Base-by-base conservation (phyloP, 2,329 filamentous ascomycete species). In the Cladosporium oxysporum region DNA sequence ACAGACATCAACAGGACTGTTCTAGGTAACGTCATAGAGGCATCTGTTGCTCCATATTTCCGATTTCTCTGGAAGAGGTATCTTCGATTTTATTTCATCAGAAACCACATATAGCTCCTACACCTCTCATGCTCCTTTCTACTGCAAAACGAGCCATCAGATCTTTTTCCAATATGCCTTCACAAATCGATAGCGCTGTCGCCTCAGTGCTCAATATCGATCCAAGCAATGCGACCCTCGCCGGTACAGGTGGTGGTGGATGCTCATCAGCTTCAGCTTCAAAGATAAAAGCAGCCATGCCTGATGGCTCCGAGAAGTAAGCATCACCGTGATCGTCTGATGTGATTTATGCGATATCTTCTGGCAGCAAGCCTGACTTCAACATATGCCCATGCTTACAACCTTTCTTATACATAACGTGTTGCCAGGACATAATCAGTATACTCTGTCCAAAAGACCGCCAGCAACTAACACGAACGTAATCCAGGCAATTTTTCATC, bases 191-290 rank as follows among this genome's bases (percentile, higher is more conserved):
- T 74, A 76, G 85, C 1, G 87, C 88, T 29, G 86, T 92, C 47
- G 75, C 86, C 18, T 76, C 84, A 64, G 86, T 89, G 10, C 83
- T 93, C 3, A 78, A 80, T 6, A 82, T 92, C 6, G 83, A 90
- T 65, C 78, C 84, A 0, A 77, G 79, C 18, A 78, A 76, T 28
- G 84, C 88, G 33, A 84, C 79, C 52, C 84, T 92, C 14, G 79
- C 83, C 1, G 80, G 85, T 3, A 85, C 89, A 68, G 90, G 89
- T 65, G 85, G 88, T 58, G 90, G 89, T 1, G 88, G 88, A 50
- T 91, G 90, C 66, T 82, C 80, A 65, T 82, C 80, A 69, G 83
- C 90, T 1, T 88, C 87, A 0, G 91, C 90, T 0, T 89, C 85
- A 66, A 90, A 88, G 74, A 81, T 87, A 53, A 80, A 78, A 5